phyloP scores from a whole-genome alignment of 2,329 filamentous ascomycete species.

The Fusarium sp. region DNA sequence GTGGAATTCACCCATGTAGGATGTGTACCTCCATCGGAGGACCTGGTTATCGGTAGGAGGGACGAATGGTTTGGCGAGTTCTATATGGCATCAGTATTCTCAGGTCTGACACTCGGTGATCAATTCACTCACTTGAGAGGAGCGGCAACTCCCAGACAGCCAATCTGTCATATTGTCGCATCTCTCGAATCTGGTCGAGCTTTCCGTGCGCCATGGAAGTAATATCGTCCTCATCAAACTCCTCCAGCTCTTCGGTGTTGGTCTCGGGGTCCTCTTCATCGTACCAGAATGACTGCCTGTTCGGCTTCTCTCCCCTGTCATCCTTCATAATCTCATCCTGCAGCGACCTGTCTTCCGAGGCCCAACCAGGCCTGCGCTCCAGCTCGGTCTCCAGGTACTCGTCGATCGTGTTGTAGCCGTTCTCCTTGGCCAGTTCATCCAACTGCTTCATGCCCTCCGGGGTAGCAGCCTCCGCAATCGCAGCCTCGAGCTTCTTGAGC shows the following conservation, averaged over 20 bases:
- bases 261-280: conserved; percentile 61
- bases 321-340: conserved; percentile 47
- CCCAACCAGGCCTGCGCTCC: conserved; percentile 45
- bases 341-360: conserved; percentile 47
- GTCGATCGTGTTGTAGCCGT: conserved; percentile 50
- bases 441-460: conserved; percentile 49
- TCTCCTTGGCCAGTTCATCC: conserved; percentile 51
- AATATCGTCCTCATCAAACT: conserved; percentile 86
- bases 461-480: conserved; percentile 46
- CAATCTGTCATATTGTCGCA: conserved; percentile 87
- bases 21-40: conserved; percentile 95
- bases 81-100: conserved; percentile 57
- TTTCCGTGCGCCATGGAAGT: conserved; percentile 85
- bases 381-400: conserved; percentile 46
- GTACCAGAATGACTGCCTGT: conserved; percentile 60
- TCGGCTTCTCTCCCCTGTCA: conserved; percentile 48
- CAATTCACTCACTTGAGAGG: conserved; percentile 76
- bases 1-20: conserved; percentile 94
- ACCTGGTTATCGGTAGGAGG: conserved; percentile 75
- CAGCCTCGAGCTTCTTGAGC: conserved; percentile 47
- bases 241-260: conserved; percentile 65
- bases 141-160: conserved; percentile 97
- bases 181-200: conserved; percentile 87
- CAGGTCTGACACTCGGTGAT: background rate
- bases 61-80: conserved; percentile 84